Base-by-base conservation (phyloP, 768 basidiomycete genomes). In the Piloderma croceum region DNA sequence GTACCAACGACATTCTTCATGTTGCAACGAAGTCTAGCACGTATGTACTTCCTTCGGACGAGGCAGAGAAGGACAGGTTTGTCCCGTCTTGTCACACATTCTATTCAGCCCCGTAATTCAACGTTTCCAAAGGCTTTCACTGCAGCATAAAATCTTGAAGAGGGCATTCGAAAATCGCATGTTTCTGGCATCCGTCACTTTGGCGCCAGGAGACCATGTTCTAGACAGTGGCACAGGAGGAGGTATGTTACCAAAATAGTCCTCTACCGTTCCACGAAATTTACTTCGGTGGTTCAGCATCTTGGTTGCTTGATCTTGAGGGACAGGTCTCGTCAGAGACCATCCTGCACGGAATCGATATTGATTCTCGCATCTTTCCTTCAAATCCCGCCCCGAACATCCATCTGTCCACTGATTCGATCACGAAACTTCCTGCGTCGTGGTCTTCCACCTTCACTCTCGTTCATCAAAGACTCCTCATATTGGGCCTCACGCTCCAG, bases 401-500 rank as follows among this genome's bases (percentile, higher is more conserved):
- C 21, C 24, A 19, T 15, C 17, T 11, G 10, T 18, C 36, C 21
- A 22, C 12, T 10, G 17, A 10, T 11, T 20, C 13, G 18, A 12
- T 24, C 13, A 36, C 33, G 6, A 17, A 21, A 19, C 32, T 47
- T 7, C 46, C 46, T 13, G 15, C 4, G 10, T 22, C 38, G 11
- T 47, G 44, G 36, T 19, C 20, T 20, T 24, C 27, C 32, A 23
- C 18, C 12, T 47, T 39, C 42, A 32, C 24, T 12, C 35, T 44
- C 13, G 46, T 43, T 13, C n/a, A 47, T 35, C 46, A 47, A 38
- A 42, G 46, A 6, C 42, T 47, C 24, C 27, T 47, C 29, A 33
- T 38, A 13, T 31, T 13, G 3, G 46, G 37, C 3, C 31, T 47
- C n/a, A 18, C 18, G 12, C 10, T 3, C 7, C 23, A 20, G 2